A percentile compares a stretch with the other conserved stretches of the same genome.
Evolutionary conservation across 2,329 filamentous ascomycete genomes (phyloP).

Genomic region (Sporothrix sp.): DNA sequence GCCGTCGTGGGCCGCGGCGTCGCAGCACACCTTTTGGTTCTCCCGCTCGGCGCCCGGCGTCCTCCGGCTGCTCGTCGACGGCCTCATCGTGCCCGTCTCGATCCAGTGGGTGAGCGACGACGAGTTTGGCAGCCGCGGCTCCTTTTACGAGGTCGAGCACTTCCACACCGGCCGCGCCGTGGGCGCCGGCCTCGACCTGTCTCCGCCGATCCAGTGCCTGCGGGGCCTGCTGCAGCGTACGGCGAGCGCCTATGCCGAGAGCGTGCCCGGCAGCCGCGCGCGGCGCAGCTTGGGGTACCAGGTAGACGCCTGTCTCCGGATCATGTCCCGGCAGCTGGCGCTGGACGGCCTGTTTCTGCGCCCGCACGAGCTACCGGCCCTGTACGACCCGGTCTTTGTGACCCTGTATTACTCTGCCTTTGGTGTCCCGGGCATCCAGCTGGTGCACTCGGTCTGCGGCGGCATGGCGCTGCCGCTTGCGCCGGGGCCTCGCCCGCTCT

Average conservation of each 20-base stretch:
- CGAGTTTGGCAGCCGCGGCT: neutral
- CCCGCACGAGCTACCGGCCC: neutral
- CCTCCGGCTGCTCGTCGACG: slow-evolving; percentile 23
- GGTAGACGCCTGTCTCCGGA: neutral
- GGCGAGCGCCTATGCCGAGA: neutral
- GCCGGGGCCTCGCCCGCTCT: neutral
- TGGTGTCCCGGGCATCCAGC: neutral
- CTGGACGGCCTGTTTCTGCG: neutral
- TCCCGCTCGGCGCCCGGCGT: slow-evolving; percentile 28
- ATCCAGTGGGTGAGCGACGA: slow-evolving; percentile 27
- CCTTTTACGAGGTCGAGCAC: neutral
- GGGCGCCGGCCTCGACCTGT: neutral
- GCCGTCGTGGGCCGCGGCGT: slow-evolving; percentile 31
- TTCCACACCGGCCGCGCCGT: neutral
- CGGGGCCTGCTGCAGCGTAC: neutral
- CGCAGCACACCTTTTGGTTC: slow-evolving; percentile 22
- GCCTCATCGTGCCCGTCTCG: slow-evolving; percentile 25
- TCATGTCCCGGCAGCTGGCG: neutral
- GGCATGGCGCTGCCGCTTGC: neutral
- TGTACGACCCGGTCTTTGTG: neutral
- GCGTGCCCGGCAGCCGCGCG: neutral
- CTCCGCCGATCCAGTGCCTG: neutral
- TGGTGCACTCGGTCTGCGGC: neutral
- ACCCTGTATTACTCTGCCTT: neutral
- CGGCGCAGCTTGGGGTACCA: neutral